Conservation (phyloP, 208 protist genomes). For the Crithidia thermophila region DNA sequence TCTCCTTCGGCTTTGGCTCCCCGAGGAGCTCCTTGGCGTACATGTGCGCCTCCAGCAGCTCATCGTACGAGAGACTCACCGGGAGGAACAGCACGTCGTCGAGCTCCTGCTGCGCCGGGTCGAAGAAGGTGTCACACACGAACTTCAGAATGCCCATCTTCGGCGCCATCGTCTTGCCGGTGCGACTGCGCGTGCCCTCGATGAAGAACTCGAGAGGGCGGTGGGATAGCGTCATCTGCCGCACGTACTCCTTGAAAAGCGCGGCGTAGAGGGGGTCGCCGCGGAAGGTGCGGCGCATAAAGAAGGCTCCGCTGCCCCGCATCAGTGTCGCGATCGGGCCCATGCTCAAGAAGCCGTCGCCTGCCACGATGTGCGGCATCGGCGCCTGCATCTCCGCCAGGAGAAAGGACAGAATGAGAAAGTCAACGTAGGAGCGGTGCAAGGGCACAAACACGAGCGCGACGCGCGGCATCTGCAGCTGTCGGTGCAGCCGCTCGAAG, state of each 20-base stretch:
- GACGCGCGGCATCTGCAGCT: constrained; percentile 49
- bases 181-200: constrained; percentile 85
- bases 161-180: constrained; percentile 84
- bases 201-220: constrained; percentile 91
- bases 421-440: constrained; percentile 90
- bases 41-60: constrained; percentile 79
- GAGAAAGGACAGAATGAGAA: constrained; percentile 87
- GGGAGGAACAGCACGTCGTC: constrained; percentile 86
- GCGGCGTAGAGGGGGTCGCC: constrained; percentile 77
- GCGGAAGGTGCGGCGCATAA: constrained; percentile 88
- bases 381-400: constrained; percentile 66
- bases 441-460: constrained; percentile 78
- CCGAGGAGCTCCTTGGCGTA: constrained; percentile 91
- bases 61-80: constrained; percentile 90
- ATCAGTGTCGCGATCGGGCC: constrained; percentile 68
- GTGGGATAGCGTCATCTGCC: constrained; percentile 60
- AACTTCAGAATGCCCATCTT: constrained; percentile 94
- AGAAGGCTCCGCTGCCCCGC: constrained; percentile 91
- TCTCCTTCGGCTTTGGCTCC: constrained; percentile 83
- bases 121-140: constrained; percentile 78
- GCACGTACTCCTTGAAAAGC: constrained; percentile 86
- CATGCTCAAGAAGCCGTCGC: constrained; percentile 88
- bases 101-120: constrained; percentile 44
- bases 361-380: constrained; percentile 84
- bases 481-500: constrained; percentile 57